These are phyloP conservation scores for Talaromyces sp. DNA, from an alignment of 2,329 filamentous ascomycete genomes.

Conservation along the genomic window DNA sequence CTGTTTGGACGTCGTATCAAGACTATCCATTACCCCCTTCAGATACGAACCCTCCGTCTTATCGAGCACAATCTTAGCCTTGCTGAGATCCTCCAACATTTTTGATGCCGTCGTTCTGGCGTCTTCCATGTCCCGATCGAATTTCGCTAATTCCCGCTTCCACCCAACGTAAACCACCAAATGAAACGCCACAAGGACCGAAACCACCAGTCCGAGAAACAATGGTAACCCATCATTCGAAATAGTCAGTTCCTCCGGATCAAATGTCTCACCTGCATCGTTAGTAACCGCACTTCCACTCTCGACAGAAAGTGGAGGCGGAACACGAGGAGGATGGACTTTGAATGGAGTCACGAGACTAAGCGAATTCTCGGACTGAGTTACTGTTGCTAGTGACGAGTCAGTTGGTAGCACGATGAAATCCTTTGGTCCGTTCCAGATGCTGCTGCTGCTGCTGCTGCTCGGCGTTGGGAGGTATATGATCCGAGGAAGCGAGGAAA, in stretches of 20 bases:
- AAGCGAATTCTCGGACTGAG: neutral
- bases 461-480: neutral
- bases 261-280: neutral
- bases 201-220: neutral
- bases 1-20: neutral
- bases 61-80: neutral
- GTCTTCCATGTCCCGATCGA: neutral
- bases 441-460: neutral
- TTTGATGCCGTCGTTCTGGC: too few relatives aligned
- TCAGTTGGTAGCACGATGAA: neutral
- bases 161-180: neutral
- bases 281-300: neutral
- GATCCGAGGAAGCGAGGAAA: neutral
- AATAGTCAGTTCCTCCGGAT: neutral
- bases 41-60: neutral
- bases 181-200: neutral
- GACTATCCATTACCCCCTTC: neutral
- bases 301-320: neutral
- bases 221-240: neutral
- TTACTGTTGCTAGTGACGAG: neutral
- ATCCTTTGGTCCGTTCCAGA: neutral
- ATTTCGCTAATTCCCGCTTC: neutral
- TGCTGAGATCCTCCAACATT: neutral
- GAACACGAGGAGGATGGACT: neutral
- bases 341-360: constrained; percentile 8